Base-by-base conservation (phyloP, 768 basidiomycete genomes). In the Mrakia frigida region DNA sequence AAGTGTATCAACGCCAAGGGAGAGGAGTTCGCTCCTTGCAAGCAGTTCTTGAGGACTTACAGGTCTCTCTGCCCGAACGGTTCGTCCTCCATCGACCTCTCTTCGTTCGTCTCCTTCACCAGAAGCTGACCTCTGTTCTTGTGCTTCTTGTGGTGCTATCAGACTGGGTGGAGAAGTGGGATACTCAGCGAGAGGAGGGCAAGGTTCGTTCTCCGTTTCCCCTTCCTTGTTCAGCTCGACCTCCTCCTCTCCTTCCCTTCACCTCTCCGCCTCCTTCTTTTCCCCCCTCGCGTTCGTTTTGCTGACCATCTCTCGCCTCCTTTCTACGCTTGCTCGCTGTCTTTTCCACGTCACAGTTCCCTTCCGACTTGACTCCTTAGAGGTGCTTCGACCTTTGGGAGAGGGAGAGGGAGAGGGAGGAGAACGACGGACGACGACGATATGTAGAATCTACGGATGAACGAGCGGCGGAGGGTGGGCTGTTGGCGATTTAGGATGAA, bases 11-110 rank as follows among this genome's bases (percentile, higher is more conserved):
- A 91, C 81, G 95, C 95, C 81, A 98, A 97, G 86, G 97, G 97
- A 80, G 97, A 99, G 80, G 97, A 98, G 77, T 98, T 90, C 83
- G 89, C 90, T n/a, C 94, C 97, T 2, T 98, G 97, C 90, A 94
- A 94, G 86, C 95, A 97, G 85, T 99, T 99, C 89, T 92, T 91
- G 86, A 89, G 89, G 84, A 92, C 92, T 39, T 99, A 94, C 87
- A 88, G 93, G 87, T 94, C 95, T 59, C 89, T 98, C 77, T 99
- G 97, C 86, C 97, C 97, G 79, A 98, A 97, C 98, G 81, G 84
- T 94, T 90, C 28, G 59, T 70, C 23, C 67, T 53, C 56, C 33
- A 6, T 28, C 10, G 10, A 18, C 21, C 43, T 78, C 69, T 69
- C 56, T 33, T 25, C 53, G 18, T 50, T 33, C n/a, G 61, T 35